Evolutionary conservation across 1,139 yeast species (phyloP).

Genomic region (Yamadazyma conglobata): DNA sequence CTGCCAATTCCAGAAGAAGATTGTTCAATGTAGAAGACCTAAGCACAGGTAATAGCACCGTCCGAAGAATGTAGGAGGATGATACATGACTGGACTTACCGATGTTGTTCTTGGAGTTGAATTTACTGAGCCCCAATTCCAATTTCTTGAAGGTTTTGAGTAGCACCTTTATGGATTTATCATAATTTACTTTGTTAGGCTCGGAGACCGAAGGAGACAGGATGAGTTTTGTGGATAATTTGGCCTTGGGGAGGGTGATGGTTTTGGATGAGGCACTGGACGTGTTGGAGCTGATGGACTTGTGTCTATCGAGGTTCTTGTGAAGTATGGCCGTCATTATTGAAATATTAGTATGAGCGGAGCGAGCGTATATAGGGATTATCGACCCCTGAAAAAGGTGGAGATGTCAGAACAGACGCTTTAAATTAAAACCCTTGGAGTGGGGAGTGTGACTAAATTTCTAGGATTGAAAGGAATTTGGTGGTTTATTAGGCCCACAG

Average conservation of each 20-base stretch:
- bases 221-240: background rate
- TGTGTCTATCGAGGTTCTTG: slow-evolving; percentile 10
- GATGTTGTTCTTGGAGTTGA: slow-evolving; percentile 41
- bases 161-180: slow-evolving; percentile 26
- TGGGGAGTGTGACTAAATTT: too few species aligned
- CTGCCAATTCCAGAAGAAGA: slow-evolving; percentile 14
- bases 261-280: slow-evolving; percentile 16
- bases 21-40: slow-evolving; percentile 34
- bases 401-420: too few species aligned
- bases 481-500: too few species aligned
- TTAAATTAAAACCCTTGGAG: too few species aligned
- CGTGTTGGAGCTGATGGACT: slow-evolving; percentile 13
- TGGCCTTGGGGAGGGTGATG: slow-evolving; percentile 6
- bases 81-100: slow-evolving; percentile 45
- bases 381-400: too few species aligned
- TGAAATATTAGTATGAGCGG: too few species aligned
- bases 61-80: slow-evolving; percentile 64
- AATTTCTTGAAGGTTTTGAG: slow-evolving; percentile 41
- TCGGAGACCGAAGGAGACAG: background rate
- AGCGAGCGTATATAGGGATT: too few species aligned
- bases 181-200: slow-evolving; percentile 11
- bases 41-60: slow-evolving; percentile 64
- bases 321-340: background rate
- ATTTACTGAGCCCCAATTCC: slow-evolving; percentile 45
- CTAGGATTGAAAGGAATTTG: too few species aligned